Base-by-base conservation (phyloP, 306 rosid genomes). In the Quercus gilva region DNA sequence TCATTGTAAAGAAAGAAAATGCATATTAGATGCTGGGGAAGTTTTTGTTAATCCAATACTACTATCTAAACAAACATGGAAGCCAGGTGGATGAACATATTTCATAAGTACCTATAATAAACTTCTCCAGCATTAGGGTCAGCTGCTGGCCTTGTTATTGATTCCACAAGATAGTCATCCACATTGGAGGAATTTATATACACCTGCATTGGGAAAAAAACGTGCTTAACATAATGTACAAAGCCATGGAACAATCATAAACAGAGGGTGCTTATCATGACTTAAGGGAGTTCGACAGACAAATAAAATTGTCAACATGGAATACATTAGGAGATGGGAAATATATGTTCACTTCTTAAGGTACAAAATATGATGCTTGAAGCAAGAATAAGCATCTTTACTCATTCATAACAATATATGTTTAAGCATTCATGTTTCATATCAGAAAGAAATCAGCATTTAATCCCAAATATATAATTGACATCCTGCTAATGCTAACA, bases 101-200 rank as follows among this genome's bases (percentile, higher is more conserved):
- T 12, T 19, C 60, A 31, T 72, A 76, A 33, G 63, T 79, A 91
- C 98, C 98, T 88, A 90, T 95, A 95, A 77, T 89, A 95, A 81
- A 95, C 98, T 88, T 92, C 99, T 78, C 97, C 92, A 0, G 99
- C 94, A 69, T 93, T 93, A 53, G 96, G 97, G 76, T 95, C 99
- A 61, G 92, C 93, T 72, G 98, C 98, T 74, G 99, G 98, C 74
- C 83, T 85, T 69, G 88, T 81, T 83, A 93, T 95, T 49, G 99
- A 95, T 69, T 95, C 87, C 80, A 95, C 97, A 58, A 93, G 97
- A 86, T 95, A 90, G 80, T 95, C 96, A 82, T 95, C 99, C 71
- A 90, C 99, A 84, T 95, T 95, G 57, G 97, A 80, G 12, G 91
- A 28, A 79, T 93, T 89, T 84, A 78, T 71, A 73, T 93, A 95